These are phyloP conservation scores for Pelargonium hybrid DNA, from an alignment of 441 rosid species.

Conservation along the genomic window DNA sequence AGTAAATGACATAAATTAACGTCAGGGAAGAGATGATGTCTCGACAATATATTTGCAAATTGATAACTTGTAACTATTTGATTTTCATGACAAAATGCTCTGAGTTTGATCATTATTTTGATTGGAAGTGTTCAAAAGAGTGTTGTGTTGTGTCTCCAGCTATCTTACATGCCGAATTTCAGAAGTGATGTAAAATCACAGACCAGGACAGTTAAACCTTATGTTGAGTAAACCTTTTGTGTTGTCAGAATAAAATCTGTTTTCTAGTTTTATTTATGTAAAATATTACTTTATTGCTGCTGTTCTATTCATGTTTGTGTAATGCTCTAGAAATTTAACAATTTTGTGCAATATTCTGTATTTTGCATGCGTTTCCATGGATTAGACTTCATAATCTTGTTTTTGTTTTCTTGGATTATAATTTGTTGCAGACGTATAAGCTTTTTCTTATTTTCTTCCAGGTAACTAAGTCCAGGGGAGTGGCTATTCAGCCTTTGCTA, in stretches of 20 bases:
- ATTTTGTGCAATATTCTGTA: neutral
- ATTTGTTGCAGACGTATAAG: slow-evolving; percentile 1
- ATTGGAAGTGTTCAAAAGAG: neutral
- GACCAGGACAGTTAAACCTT: neutral
- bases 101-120: too few species aligned
- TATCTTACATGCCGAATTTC: neutral
- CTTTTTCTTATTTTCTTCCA: slow-evolving; percentile 23
- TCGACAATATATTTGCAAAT: too few species aligned
- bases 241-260: too few species aligned
- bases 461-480: slow-evolving; percentile 52
- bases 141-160: neutral
- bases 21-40: too few species aligned
- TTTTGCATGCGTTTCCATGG: neutral
- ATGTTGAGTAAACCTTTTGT: neutral
- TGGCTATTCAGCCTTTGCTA: slow-evolving; percentile 50
- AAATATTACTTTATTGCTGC: too few species aligned
- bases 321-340: neutral
- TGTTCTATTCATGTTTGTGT: neutral
- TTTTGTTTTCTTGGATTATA: too few species aligned
- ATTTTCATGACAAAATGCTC: too few species aligned
- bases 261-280: neutral
- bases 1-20: too few species aligned
- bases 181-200: neutral
- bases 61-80: too few species aligned
- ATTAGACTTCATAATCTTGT: neutral